Evolutionary conservation across 2,329 filamentous ascomycete species (phyloP), one percentile per base, ranked within the genome.

Genomic region (Epichloe scottii): DNA sequence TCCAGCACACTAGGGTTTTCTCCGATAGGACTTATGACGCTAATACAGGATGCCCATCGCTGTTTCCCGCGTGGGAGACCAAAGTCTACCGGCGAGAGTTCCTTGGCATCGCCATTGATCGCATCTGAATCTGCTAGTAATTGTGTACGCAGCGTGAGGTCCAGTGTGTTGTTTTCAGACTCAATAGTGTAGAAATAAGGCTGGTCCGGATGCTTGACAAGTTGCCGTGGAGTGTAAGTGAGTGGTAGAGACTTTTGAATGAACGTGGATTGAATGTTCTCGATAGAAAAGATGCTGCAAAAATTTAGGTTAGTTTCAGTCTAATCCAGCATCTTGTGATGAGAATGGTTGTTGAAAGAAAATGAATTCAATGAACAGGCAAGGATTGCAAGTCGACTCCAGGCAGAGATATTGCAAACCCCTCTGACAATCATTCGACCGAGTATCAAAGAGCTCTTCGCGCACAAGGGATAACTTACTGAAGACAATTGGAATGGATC

Each of bases 11-110:
- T 64, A 0, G 71, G 71, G 60, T 93, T 90, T 46, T 85, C 79
- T 15, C 73, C 78, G 3, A 91, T 64, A 0, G 93, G 90, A 61
- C 97, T 91, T n/a, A 98, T 77, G 17, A 96, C 79, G 61, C 88
- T 89, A 57, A 98, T 90, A 66, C 90, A 97, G 10, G 91, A 97
- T 41, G 93, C 89, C 94, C 93, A 98, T 56, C 91, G 86, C 17
- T 87, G 85, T 53, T 79, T 82, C 21, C 82, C 89, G 51, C 84
- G 81, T 8, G 93, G 87, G 60, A 96, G 89, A 2, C 93, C 91
- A 63, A 98, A 96, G 5, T 95, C 87, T 56, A 85, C 79, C 1
- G 88, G 80, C 0, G 87, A 82, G 2, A 93, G 73, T 12, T 83
- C 74, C 4, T 75, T 72, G 15, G 78, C 75, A 56, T 90, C 84